A percentile compares a stretch with the other conserved stretches of the same genome.
Evolutionary conservation across 164 flowering plant genomes (phyloP).

Genomic region (Annona cherimola): DNA sequence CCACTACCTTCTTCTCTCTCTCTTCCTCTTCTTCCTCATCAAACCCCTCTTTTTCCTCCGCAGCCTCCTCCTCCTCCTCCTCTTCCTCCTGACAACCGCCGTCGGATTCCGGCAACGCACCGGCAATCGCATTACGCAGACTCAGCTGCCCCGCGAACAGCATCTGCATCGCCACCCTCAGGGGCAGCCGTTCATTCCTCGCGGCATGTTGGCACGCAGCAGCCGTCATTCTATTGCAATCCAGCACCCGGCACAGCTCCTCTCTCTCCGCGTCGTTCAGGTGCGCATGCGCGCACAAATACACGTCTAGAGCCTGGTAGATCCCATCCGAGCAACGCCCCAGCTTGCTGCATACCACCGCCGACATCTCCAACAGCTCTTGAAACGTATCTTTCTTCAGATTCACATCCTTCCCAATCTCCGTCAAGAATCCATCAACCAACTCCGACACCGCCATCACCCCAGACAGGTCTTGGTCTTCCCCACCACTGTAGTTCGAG

Average conservation of each 20-base stretch:
- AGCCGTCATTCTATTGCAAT: constrained; percentile 48
- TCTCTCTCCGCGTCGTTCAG: constrained; percentile 60
- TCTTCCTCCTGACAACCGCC: constrained; percentile 1
- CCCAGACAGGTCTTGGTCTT: constrained; percentile 15
- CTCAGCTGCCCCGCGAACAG: constrained; percentile 58
- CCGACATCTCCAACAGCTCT: constrained; percentile 38
- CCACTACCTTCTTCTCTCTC: constrained; percentile 31
- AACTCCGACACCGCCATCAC: constrained; percentile 48
- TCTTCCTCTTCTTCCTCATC: constrained; percentile 20
- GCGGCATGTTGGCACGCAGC: constrained; percentile 73
- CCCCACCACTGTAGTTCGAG: constrained; percentile 19
- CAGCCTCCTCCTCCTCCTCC: constrained; percentile 17
- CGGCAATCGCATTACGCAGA: constrained; percentile 36
- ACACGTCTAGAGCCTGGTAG: constrained; percentile 60
- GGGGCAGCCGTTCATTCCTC: constrained; percentile 53
- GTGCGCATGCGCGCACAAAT: constrained; percentile 46
- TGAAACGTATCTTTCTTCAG: constrained; percentile 35
- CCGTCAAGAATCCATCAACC: constrained; percentile 44
- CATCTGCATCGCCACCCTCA: constrained; percentile 55
- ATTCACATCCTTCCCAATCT: constrained; percentile 50
- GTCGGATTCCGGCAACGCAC: constrained; percentile 19
- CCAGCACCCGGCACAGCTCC: constrained; percentile 56
- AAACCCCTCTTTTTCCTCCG: constrained; percentile 8
- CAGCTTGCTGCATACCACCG: constrained; percentile 27
- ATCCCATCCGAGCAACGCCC: constrained; percentile 47